phyloP scores from a whole-genome alignment of 1,284 basidiomycete genomes.

The Acaromyces ingoldii region DNA sequence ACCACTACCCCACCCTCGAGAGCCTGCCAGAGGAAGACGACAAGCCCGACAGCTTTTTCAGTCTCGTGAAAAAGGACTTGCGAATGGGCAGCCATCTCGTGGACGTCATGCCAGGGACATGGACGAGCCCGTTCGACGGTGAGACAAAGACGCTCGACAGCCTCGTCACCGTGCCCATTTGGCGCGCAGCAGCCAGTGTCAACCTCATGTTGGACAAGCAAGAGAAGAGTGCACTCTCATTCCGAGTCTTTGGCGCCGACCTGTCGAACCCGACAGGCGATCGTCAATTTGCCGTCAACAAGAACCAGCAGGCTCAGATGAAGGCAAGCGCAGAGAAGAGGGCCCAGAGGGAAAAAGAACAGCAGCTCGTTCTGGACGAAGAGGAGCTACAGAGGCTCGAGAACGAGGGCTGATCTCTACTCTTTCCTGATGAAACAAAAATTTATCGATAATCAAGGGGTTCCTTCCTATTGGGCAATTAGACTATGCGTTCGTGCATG shows the following conservation, averaged over 20 bases:
- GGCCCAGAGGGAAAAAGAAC: too few species aligned
- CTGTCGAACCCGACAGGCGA: slow-evolving; percentile 37
- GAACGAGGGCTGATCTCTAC: too few species aligned
- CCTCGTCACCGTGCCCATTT: slow-evolving; percentile 39
- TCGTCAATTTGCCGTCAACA: slow-evolving; percentile 23
- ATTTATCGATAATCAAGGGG: too few species aligned
- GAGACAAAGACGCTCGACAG: slow-evolving; percentile 30
- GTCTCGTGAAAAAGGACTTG: slow-evolving; percentile 19
- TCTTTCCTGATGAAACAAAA: too few species aligned
- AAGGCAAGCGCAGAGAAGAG: too few species aligned
- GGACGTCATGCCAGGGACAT: slow-evolving; percentile 29
- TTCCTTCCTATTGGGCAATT: too few species aligned
- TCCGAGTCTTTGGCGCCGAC: slow-evolving; percentile 44
- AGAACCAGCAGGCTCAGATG: neutral
- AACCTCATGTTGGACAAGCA: slow-evolving; percentile 51
- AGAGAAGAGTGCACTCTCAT: slow-evolving; percentile 48
- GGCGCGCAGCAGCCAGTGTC: slow-evolving; percentile 44
- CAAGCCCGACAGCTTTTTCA: neutral
- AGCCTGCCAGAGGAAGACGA: slow-evolving; percentile 23
- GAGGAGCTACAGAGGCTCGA: too few species aligned
- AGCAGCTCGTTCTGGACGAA: too few species aligned
- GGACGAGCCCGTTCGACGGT: slow-evolving; percentile 15
- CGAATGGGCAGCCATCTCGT: slow-evolving; percentile 44
- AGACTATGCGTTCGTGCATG: too few species aligned
- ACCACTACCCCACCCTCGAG: slow-evolving; percentile 41